Percentiles rank a stretch among this genome's conserved stretches.
These are phyloP conservation scores for Penicillium coffeae DNA, from an alignment of 495 filamentous ascomycete species.

Conservation along the genomic window DNA sequence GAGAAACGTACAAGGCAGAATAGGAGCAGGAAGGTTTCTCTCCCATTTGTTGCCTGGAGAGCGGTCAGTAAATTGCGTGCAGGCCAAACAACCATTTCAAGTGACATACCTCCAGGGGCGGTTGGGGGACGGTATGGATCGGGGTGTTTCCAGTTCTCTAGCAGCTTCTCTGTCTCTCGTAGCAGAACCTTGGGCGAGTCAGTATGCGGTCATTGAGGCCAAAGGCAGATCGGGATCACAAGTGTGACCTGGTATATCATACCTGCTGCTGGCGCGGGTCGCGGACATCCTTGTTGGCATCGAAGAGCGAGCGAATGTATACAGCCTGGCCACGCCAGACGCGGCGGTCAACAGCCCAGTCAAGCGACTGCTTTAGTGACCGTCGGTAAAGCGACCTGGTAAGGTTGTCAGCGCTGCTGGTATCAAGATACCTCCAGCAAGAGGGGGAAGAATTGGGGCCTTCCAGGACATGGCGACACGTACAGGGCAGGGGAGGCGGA, in stretches of 20 bases:
- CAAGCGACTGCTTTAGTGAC: conserved; percentile 84
- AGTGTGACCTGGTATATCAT: conserved; percentile 19
- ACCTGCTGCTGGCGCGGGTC: conserved; percentile 89
- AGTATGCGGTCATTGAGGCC: not conserved
- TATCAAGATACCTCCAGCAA: no score
- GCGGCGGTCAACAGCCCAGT: conserved; percentile 88
- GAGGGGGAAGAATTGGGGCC: not conserved
- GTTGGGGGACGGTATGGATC: conserved; percentile 87
- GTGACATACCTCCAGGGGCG: conserved; percentile 79
- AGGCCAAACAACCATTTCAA: not conserved
- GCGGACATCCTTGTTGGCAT: conserved; percentile 81
- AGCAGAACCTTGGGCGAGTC: conserved; percentile 61
- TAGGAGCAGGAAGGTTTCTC: conserved; percentile 78
- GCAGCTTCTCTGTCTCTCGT: conserved; percentile 77
- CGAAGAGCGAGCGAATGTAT: conserved; percentile 93
- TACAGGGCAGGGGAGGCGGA: conserved; percentile 37
- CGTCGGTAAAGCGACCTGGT: conserved; percentile 87
- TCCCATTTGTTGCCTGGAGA: conserved; percentile 87
- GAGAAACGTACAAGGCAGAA: conserved; percentile 67
- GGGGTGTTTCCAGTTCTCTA: conserved; percentile 96
- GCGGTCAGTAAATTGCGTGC: conserved; percentile 17
- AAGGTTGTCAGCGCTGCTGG: conserved; percentile 9
- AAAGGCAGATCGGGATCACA: not conserved
- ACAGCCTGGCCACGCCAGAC: conserved; percentile 93
- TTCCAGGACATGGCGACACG: conserved; percentile 10